Conservation (phyloP, 257 asterid species). For the Cruciata laevipes region DNA sequence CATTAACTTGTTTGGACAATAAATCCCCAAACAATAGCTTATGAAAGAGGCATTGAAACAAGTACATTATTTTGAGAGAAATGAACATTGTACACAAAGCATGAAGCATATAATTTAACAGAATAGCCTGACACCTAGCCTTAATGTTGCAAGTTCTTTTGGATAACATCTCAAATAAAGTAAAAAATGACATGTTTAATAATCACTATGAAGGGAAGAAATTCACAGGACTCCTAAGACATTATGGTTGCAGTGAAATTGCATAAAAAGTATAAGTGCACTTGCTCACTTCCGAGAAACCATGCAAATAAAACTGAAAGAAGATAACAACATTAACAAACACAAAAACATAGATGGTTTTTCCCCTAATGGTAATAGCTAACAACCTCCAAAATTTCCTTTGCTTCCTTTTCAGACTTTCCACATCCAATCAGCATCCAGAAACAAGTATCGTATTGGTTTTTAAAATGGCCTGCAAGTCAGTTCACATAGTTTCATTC, state of each 20-base stretch:
- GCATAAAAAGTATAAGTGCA: background rate
- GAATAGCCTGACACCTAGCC: background rate
- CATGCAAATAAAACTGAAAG: background rate
- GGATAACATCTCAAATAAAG: background rate
- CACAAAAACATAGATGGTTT: background rate
- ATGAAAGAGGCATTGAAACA: background rate
- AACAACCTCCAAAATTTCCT: slow-evolving; percentile 59
- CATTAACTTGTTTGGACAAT: background rate
- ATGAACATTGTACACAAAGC: too few relatives aligned
- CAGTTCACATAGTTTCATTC: slow-evolving; percentile 5
- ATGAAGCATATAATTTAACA: too few relatives aligned
- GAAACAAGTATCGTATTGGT: slow-evolving; percentile 61
- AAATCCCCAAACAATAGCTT: background rate
- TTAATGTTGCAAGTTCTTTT: background rate
- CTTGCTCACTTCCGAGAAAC: background rate
- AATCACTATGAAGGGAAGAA: background rate
- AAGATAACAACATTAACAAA: background rate
- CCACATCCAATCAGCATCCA: slow-evolving; percentile 62
- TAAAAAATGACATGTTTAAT: background rate
- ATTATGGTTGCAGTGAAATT: background rate
- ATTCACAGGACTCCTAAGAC: background rate
- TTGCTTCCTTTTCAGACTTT: slow-evolving; percentile 51
- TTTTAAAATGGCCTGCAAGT: slow-evolving; percentile 59
- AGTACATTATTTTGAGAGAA: too few relatives aligned
- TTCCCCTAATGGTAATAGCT: background rate